phyloP scores from a whole-genome alignment of 768 basidiomycete species.

The Pulveroboletus ravenelii region DNA sequence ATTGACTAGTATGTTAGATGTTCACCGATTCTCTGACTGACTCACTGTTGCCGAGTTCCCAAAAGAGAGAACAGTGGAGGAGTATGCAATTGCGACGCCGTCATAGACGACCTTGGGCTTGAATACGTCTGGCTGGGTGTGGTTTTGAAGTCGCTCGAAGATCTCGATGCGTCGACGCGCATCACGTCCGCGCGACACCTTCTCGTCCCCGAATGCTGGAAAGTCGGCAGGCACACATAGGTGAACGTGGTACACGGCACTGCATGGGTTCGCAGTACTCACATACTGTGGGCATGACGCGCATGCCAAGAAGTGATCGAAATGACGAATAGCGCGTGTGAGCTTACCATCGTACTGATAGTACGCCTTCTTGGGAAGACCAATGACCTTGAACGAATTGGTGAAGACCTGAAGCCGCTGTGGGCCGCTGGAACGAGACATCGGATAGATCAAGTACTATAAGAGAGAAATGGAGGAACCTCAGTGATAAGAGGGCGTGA shows the following conservation, averaged over 20 bases:
- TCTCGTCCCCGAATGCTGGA: constrained; percentile 18
- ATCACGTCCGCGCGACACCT: not conserved
- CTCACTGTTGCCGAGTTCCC: constrained; percentile 31
- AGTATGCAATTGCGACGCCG: constrained; percentile 40
- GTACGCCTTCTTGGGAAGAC: constrained; percentile 24
- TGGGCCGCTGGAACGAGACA: constrained; percentile 18
- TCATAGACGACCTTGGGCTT: constrained; percentile 45
- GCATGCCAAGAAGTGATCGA: constrained; percentile 6
- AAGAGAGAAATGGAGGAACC: not conserved
- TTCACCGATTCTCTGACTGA: not conserved
- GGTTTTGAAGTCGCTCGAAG: constrained; percentile 35
- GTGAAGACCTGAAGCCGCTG: constrained; percentile 27
- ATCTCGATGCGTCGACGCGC: constrained; percentile 28
- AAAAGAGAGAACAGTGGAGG: constrained; percentile 29
- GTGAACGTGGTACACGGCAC: not conserved
- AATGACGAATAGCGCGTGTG: constrained; percentile 2
- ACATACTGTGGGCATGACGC: constrained; percentile 21
- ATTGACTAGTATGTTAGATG: not conserved
- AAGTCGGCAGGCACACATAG: not conserved
- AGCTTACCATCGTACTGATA: constrained; percentile 32
- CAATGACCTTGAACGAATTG: constrained; percentile 30
- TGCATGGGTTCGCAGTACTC: constrained; percentile 8
- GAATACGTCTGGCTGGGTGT: constrained; percentile 33
- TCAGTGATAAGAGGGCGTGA: not conserved
- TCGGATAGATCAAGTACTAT: constrained; percentile 8